Percentiles rank a stretch among this genome's conserved stretches.
Evolutionary conservation across 768 basidiomycete genomes (phyloP).

Genomic region (Suillus hirtellus): DNA sequence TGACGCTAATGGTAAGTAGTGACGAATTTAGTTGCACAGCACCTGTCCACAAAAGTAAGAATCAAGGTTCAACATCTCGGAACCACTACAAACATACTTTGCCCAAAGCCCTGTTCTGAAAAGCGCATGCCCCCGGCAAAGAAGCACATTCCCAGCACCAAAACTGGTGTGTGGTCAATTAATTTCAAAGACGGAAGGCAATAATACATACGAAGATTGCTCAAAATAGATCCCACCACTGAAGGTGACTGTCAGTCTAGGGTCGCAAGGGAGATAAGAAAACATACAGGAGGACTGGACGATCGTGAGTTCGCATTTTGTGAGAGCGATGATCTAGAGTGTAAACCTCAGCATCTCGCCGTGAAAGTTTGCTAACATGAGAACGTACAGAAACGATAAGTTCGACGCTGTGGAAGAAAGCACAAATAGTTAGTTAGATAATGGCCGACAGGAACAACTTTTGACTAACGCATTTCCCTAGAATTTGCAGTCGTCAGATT

Average conservation of each 20-base stretch:
- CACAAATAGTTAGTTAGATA: background rate
- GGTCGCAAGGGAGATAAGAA: background rate
- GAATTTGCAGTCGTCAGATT: conserved; percentile 2
- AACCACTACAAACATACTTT: conserved; percentile 44
- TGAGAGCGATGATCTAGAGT: conserved; percentile 69
- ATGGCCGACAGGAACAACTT: background rate
- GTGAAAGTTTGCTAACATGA: background rate
- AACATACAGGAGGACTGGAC: conserved; percentile 77
- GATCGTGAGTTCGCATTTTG: conserved; percentile 78
- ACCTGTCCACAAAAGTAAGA: conserved; percentile 39
- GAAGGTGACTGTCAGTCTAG: conserved; percentile 8
- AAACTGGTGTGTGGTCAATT: conserved; percentile 44
- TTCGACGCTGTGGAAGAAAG: conserved; percentile 40
- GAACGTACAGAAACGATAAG: conserved; percentile 69
- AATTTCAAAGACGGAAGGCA: background rate
- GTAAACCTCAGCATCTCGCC: conserved; percentile 1
- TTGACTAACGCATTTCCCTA: conserved; percentile 34
- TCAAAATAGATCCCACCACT: conserved; percentile 85
- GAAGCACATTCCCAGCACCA: conserved; percentile 85
- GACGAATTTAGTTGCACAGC: conserved; percentile 76
- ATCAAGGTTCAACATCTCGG: background rate
- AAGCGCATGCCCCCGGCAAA: conserved; percentile 79
- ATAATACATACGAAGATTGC: conserved; percentile 58
- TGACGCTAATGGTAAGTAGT: conserved; percentile 72
- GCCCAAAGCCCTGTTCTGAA: conserved; percentile 76